A percentile compares a stretch with the other conserved stretches of the same genome.
These are phyloP conservation scores for Logfia minima DNA, from an alignment of 129 eudicot genomes.

Conservation along the genomic window DNA sequence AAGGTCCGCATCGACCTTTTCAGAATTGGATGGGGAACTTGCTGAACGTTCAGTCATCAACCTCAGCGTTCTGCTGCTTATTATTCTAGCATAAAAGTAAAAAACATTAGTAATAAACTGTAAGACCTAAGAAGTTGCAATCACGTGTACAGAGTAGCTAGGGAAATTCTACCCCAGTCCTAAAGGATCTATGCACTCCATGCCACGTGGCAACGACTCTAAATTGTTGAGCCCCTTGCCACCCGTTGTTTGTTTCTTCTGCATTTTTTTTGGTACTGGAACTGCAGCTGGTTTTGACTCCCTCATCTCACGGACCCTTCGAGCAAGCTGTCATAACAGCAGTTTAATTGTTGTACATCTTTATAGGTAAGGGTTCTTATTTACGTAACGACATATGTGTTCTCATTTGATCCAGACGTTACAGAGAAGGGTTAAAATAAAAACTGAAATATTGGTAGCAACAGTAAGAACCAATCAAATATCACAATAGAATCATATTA, in stretches of 20 bases:
- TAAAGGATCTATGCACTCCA: constrained; percentile 90
- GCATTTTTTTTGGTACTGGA: constrained; percentile 41
- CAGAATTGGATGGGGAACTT: constrained; percentile 59
- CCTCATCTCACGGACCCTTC: constrained; percentile 95
- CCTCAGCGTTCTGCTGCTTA: constrained; percentile 78
- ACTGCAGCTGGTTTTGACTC: constrained; percentile 62
- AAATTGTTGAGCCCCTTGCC: constrained; percentile 56
- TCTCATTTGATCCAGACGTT: too few relatives aligned
- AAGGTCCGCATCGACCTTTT: constrained; percentile 52
- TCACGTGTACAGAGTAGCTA: not conserved
- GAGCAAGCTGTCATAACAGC: constrained; percentile 57
- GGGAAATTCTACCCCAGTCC: constrained; percentile 68
- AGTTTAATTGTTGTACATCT: not conserved
- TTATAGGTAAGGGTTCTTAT: too few relatives aligned
- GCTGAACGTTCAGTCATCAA: constrained; percentile 59
- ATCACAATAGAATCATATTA: too few relatives aligned
- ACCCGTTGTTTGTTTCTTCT: constrained; percentile 48
- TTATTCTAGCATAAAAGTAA: constrained; percentile 49
- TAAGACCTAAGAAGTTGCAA: not conserved
- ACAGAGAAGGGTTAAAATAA: too few relatives aligned
- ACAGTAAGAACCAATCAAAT: not conserved
- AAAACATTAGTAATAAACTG: constrained; percentile 27
- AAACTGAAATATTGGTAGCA: not conserved
- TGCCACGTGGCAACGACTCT: constrained; percentile 89
- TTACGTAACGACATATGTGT: too few relatives aligned